Percentiles rank a stretch among this genome's conserved stretches.
Evolutionary conservation across 331 rosid genomes (phyloP).

Genomic region (Prunus yedoensis): DNA sequence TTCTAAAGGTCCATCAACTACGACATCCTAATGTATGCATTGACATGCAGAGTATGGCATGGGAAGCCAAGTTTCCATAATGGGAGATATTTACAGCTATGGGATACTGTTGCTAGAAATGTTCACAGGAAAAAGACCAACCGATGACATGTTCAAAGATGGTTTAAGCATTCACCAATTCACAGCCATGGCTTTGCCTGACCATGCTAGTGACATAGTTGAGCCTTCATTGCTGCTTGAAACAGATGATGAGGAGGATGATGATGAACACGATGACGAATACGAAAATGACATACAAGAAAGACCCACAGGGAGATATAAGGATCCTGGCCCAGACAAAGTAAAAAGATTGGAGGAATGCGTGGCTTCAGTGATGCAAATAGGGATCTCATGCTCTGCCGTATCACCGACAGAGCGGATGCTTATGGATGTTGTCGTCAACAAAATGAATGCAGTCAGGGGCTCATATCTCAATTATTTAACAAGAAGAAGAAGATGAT

Average conservation of each 20-base stretch:
- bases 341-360: constrained; percentile 33
- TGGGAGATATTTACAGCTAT: constrained; percentile 36
- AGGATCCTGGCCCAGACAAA: neutral
- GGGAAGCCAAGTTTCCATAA: constrained; percentile 16
- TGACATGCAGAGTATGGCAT: constrained; percentile 30
- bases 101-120: constrained; percentile 33
- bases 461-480: constrained; percentile 17
- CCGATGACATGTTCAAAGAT: constrained; percentile 32
- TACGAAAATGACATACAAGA: neutral
- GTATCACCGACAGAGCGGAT: constrained; percentile 36
- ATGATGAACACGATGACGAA: neutral
- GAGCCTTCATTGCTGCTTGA: constrained; percentile 37
- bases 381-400: constrained; percentile 52
- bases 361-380: constrained; percentile 37
- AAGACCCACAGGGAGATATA: neutral
- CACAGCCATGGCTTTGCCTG: constrained; percentile 32
- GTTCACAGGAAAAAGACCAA: constrained; percentile 28
- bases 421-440: constrained; percentile 34
- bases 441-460: constrained; percentile 36
- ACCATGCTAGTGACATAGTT: constrained; percentile 29
- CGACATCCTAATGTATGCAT: neutral
- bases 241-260: neutral
- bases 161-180: constrained; percentile 43
- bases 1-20: neutral
- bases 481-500: neutral